Percentiles rank a stretch among this genome's conserved stretches.
Conservation (phyloP, 2,329 filamentous ascomycete species). For the Akanthomyces uredinophilus region DNA sequence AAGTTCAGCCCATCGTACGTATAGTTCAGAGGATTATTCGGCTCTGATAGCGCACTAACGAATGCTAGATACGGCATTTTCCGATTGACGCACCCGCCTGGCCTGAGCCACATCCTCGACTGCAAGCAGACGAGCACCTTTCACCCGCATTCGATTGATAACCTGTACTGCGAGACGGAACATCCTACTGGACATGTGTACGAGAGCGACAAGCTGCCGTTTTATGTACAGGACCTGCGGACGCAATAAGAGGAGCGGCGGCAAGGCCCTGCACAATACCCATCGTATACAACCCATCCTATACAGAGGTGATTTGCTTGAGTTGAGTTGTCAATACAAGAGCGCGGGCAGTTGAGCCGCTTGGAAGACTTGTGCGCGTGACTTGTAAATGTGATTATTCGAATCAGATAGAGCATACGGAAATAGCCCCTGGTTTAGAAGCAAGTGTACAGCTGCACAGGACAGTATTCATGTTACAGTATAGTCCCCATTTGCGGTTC, state of each 20-base stretch:
- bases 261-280: slow-evolving; percentile 7
- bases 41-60: background rate
- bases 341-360: background rate
- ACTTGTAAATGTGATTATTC: no score
- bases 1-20: slow-evolving; percentile 69
- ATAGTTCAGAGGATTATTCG: background rate
- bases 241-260: slow-evolving; percentile 2
- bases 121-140: slow-evolving; percentile 78
- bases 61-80: slow-evolving; percentile 76
- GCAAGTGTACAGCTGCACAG: no score
- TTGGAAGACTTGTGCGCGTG: no score
- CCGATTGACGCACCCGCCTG: slow-evolving; percentile 86
- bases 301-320: background rate
- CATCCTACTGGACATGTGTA: slow-evolving; percentile 65
- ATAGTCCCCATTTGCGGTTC: no score
- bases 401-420: no score
- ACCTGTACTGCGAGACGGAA: slow-evolving; percentile 72
- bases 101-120: slow-evolving; percentile 74
- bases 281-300: background rate
- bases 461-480: no score
- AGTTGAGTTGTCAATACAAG: background rate
- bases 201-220: slow-evolving; percentile 61
- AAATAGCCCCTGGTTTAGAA: no score
- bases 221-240: slow-evolving; percentile 51
- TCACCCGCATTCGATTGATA: slow-evolving; percentile 63